A percentile compares a stretch with the other conserved stretches of the same genome.
phyloP scores from a whole-genome alignment of 163 green algal genomes.

The Chlamydomonas reinhardtii region DNA sequence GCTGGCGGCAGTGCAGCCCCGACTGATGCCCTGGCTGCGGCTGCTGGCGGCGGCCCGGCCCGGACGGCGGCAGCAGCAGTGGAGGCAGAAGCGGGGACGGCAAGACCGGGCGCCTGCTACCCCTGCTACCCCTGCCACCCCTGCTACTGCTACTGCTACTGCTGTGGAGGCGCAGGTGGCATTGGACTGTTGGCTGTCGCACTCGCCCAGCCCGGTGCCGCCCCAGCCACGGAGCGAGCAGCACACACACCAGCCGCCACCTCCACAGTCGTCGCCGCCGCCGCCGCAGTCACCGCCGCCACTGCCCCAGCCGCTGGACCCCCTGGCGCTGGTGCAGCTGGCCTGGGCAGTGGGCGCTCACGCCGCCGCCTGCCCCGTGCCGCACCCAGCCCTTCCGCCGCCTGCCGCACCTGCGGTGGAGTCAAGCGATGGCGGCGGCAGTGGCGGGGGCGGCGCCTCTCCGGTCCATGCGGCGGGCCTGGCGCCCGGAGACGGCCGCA shows the following conservation, averaged over 20 bases:
- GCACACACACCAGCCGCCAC: not conserved
- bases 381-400: not conserved
- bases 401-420: too few relatives aligned
- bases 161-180: too few relatives aligned
- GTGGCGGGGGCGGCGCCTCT: not conserved
- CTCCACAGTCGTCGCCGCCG: too few relatives aligned
- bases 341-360: slow-evolving; percentile 34
- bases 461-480: not conserved
- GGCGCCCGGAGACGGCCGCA: not conserved
- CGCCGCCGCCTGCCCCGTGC: slow-evolving; percentile 30
- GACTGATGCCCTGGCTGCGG: not conserved
- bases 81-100: too few relatives aligned
- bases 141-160: too few relatives aligned
- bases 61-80: not conserved
- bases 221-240: too few relatives aligned
- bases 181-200: too few relatives aligned
- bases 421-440: not conserved
- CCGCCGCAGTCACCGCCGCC: not conserved
- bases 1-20: not conserved
- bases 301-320: not conserved
- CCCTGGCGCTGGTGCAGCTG: slow-evolving; percentile 2
- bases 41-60: not conserved
- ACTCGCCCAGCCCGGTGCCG: too few relatives aligned
- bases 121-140: too few relatives aligned
- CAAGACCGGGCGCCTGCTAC: too few relatives aligned